Conservation (phyloP, 305 asterid genomes). For the Fraxinus sp. region DNA sequence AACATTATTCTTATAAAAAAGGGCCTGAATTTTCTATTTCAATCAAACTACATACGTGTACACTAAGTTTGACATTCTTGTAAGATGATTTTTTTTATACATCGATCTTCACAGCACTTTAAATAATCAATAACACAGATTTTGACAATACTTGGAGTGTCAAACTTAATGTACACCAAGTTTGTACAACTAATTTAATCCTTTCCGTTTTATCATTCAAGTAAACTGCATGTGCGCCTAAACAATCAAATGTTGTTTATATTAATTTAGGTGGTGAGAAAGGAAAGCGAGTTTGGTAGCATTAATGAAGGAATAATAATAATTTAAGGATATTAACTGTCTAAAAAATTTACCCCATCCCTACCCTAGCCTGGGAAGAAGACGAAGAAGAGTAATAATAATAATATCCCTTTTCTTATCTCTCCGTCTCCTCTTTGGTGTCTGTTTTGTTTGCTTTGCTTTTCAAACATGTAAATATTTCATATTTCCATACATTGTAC, state of each 20-base stretch:
- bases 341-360: too few relatives aligned
- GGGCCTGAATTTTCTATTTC: too few relatives aligned
- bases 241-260: neutral
- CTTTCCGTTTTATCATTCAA: neutral
- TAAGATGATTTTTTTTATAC: too few relatives aligned
- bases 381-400: too few relatives aligned
- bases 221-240: neutral
- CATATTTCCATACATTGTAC: neutral
- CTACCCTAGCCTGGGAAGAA: too few relatives aligned
- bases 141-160: neutral
- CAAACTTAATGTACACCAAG: neutral
- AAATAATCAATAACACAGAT: neutral
- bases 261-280: neutral
- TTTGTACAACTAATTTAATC: neutral
- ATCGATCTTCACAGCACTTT: too few relatives aligned
- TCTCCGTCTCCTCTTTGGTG: too few relatives aligned
- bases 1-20: too few relatives aligned
- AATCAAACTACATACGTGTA: too few relatives aligned
- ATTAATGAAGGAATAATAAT: neutral
- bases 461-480: neutral
- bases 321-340: neutral
- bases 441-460: neutral
- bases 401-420: too few relatives aligned
- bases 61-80: too few relatives aligned
- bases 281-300: neutral